Base-by-base conservation (phyloP, 2,329 filamentous ascomycete species). In the Daldinia eschscholtzii region DNA sequence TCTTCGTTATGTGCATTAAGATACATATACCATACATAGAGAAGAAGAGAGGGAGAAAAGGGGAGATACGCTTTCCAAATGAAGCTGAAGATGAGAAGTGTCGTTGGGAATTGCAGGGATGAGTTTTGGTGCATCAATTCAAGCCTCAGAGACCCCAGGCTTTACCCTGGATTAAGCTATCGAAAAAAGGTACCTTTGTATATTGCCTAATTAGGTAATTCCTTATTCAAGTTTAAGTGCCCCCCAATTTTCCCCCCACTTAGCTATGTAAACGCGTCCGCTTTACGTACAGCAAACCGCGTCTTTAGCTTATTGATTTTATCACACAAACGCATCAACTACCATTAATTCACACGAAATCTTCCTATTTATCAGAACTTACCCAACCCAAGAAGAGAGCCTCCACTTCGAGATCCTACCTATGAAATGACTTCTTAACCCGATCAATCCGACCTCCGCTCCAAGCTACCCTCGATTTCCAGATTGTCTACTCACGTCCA, bases 131-230 rank as follows among this genome's bases (percentile, higher is more conserved):
- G 55, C 13, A 28, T 18, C 35, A 33, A 20, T 13, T 20, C 55
- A 39, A 57, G 52, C 52, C 52, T n/a, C 46, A 52, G 26, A 15
- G 7, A 52, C 46, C 46, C 26, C 44, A 15, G 26, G 46, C n/a
- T 23, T 30, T 13, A 26, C 6, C 7, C 26, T 28, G 6, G 23
- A 26, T 48, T 28, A 26, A 26, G 44, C 18, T 48, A 12, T 46
- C 44, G 20, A 46, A 48, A 48, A 48, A 6, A 50, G 6, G 46
- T 33, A 52, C 46, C 37, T 9, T 41, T 4, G 20, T 57, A 55
- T 35, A 55, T 18, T 55, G 18, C 52, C 52, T 55, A 55, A 55
- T 55, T 55, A 13, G 33, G 52, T 35, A 55, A 37, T 55, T 55
- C 15, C 52, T 55, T 23, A 55, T 55, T 37, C 26, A 35, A 55